These are phyloP conservation scores for Myxozyma geophila DNA, from an alignment of 805 yeast species.

Conservation along the genomic window DNA sequence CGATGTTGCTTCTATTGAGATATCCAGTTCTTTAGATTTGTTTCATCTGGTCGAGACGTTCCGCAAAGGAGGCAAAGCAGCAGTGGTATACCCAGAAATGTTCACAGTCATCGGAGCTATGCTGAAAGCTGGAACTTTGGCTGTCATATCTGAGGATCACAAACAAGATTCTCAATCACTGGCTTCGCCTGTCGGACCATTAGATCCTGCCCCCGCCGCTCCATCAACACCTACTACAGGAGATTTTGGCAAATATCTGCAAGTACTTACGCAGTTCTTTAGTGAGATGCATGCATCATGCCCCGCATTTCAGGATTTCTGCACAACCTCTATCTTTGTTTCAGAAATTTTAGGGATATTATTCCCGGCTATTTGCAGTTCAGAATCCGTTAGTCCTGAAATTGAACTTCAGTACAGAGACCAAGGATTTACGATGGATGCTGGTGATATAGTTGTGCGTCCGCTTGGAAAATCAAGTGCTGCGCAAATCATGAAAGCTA, in stretches of 20 bases:
- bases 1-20: conserved; percentile 44
- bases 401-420: conserved; percentile 34
- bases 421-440: conserved; percentile 28
- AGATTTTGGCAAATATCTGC: conserved; percentile 28
- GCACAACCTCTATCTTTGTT: conserved; percentile 31
- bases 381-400: conserved; percentile 35
- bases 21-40: conserved; percentile 25
- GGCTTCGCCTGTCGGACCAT: not conserved
- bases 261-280: conserved; percentile 34
- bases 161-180: conserved; percentile 16
- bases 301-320: conserved; percentile 35
- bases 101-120: conserved; percentile 37
- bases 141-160: conserved; percentile 31
- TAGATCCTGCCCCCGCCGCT: not conserved
- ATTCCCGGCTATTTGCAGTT: conserved; percentile 34
- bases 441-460: conserved; percentile 32
- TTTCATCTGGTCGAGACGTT: conserved; percentile 33
- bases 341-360: conserved; percentile 34
- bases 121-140: conserved; percentile 36
- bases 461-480: conserved; percentile 27
- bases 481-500: conserved; percentile 31
- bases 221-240: not conserved
- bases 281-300: conserved; percentile 37
- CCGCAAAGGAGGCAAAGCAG: conserved; percentile 32
- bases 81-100: conserved; percentile 37